phyloP scores from a whole-genome alignment of 306 rosid genomes.

The Hippophae gyantsensis region DNA sequence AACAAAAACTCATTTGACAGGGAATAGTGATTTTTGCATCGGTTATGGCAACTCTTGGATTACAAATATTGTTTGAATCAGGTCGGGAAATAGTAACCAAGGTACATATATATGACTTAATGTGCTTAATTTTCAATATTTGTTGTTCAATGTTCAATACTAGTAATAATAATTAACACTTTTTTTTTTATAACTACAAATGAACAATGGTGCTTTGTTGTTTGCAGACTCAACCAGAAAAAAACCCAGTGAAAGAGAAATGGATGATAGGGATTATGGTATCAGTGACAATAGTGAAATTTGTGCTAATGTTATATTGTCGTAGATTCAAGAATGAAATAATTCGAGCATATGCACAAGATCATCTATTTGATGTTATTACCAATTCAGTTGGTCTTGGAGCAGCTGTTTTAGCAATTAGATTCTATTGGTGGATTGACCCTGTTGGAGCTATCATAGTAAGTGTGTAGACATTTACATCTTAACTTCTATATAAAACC shows the following conservation, averaged over 20 bases:
- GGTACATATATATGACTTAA: conserved; percentile 27
- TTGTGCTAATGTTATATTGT: conserved; percentile 59
- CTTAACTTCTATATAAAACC: too few species aligned
- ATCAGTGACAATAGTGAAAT: conserved; percentile 50
- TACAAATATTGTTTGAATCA: conserved; percentile 77
- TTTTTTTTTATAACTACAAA: neutral
- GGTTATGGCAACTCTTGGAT: conserved; percentile 88
- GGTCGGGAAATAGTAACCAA: conserved; percentile 48
- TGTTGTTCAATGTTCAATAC: neutral
- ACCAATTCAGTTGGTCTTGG: conserved; percentile 77
- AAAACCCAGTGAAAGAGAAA: conserved; percentile 50
- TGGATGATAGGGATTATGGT: conserved; percentile 95
- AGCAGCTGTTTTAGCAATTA: conserved; percentile 73
- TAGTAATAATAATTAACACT: too few species aligned
- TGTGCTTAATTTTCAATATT: neutral
- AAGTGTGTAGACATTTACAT: conserved; percentile 3
- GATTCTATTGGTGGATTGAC: conserved; percentile 85
- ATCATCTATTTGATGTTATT: conserved; percentile 85
- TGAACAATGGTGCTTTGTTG: neutral
- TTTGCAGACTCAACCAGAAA: conserved; percentile 55
- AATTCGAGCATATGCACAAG: conserved; percentile 78
- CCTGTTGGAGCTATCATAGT: conserved; percentile 78
- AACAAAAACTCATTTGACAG: conserved; percentile 24
- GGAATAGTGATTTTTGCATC: conserved; percentile 91
- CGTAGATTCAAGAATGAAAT: conserved; percentile 75